Evolutionary conservation across 2,329 filamentous ascomycete species (phyloP), one percentile per base, ranked within the genome.

Genomic region (Dothidotthia symphoricarpi): DNA sequence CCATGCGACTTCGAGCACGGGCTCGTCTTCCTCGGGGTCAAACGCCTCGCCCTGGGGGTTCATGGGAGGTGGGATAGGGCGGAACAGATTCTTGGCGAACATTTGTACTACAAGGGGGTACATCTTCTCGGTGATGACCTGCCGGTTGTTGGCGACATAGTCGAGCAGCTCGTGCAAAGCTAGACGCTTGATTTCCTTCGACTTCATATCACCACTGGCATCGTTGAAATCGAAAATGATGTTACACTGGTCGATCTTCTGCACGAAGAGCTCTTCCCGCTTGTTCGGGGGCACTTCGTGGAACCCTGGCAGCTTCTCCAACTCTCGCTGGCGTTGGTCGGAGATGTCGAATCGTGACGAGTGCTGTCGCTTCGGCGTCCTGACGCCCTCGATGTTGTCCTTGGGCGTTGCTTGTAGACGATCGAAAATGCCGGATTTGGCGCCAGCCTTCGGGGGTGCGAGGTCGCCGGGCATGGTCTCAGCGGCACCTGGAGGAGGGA

Each of bases 161-260:
- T 98, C 93, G 49, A 98, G 79, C 46, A 98, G 76, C 68, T 98
- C 93, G 66, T 98, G 93, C 29, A 98, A 77, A 28, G 93, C 93
- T 53, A 98, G 75, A 61, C 93, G 82, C 76, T 98, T 98, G 77
- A 98, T 97, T 71, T 98, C 93, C 74, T 98, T 98, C 31, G 91
- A 95, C 70, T 98, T 98, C 90, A 98, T 97, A 66, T 98, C 93
- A 53, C 85, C 90, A 51, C 88, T 95, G 32, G 91, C 88, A 69
- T 98, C 93, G 66, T 97, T 98, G 74, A 98, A 98, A 72, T 98
- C 93, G 65, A 98, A 98, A 60, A 98, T 98, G 74, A 98, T 94
- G 66, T 98, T 98, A 75, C 93, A 98, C 68, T 98, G 93, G 61
- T 97, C 93, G 56, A 98, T 93, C 77, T 98, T 98, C 66, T 97